Percentiles rank a stretch among this genome's conserved stretches.
Conservation (phyloP, 1,284 basidiomycete species). For the Paramarasmius palmivorus region DNA sequence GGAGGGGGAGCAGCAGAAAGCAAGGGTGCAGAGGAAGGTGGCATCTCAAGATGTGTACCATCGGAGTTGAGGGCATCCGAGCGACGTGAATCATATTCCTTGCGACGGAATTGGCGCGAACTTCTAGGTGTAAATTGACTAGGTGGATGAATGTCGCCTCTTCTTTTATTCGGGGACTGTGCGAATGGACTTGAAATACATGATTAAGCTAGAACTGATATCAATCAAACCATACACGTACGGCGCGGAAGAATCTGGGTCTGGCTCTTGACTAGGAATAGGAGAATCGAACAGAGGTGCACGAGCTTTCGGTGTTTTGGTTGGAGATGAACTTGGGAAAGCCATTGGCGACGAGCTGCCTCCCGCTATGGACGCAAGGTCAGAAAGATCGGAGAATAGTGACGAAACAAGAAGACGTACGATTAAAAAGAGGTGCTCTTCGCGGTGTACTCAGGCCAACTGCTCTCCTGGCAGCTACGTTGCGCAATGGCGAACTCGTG, state of each 20-base stretch:
- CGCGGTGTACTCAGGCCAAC: constrained; percentile 62
- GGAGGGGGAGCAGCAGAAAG: constrained; percentile 65
- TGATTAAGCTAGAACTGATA: not conserved
- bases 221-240: constrained; percentile 30
- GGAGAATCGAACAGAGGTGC: constrained; percentile 22
- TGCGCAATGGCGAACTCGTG: constrained; percentile 47
- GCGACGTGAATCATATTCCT: not conserved
- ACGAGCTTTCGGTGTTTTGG: constrained; percentile 42
- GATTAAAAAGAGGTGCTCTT: constrained; percentile 53
- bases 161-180: constrained; percentile 61
- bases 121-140: constrained; percentile 58
- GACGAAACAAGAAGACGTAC: constrained; percentile 34
- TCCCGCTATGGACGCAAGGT: constrained; percentile 11
- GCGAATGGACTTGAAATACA: constrained; percentile 25
- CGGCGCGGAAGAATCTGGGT: constrained; percentile 65
- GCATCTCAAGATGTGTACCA: constrained; percentile 54
- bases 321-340: constrained; percentile 59
- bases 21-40: constrained; percentile 62
- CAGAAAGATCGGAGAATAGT: constrained; percentile 6
- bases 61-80: constrained; percentile 55
- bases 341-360: constrained; percentile 54
- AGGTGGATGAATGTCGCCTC: constrained; percentile 84
- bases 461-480: constrained; percentile 58
- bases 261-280: constrained; percentile 41
- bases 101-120: constrained; percentile 21